Conservation (phyloP, 2,329 filamentous ascomycete genomes). For the Verticillium isaacii region DNA sequence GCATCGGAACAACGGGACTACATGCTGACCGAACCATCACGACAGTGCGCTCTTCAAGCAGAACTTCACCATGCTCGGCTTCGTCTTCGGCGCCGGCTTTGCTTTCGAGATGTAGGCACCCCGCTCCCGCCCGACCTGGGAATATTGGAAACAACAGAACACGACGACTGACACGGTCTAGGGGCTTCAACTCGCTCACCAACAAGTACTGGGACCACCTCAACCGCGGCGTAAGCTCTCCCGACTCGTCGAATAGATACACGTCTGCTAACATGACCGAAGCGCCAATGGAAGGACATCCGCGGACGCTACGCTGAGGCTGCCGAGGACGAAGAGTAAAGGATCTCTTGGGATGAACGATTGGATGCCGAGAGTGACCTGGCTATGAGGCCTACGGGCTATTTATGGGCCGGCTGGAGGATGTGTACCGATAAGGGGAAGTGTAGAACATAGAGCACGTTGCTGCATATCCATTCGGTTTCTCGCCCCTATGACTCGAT, state of each 20-base stretch:
- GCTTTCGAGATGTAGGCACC: constrained; percentile 82
- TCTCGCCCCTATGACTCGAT: background rate
- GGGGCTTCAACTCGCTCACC: constrained; percentile 76
- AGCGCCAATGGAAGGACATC: constrained; percentile 99
- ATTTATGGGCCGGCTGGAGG: background rate
- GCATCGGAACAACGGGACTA: background rate
- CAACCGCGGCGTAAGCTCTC: constrained; percentile 79
- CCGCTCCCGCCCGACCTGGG: background rate
- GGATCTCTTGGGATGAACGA: constrained; percentile 13
- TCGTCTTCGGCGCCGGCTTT: constrained; percentile 84
- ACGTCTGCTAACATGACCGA: constrained; percentile 24
- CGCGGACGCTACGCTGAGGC: constrained; percentile 78
- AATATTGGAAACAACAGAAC: background rate
- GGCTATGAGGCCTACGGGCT: background rate
- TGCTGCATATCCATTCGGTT: constrained; percentile 10
- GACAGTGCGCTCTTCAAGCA: constrained; percentile 60
- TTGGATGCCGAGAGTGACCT: constrained; percentile 9
- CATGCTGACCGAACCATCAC: background rate
- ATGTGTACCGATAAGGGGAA: constrained; percentile 13
- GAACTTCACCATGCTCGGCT: constrained; percentile 83
- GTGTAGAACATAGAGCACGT: constrained; percentile 14
- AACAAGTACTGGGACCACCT: constrained; percentile 85
- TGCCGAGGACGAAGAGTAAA: constrained; percentile 60
- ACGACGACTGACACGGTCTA: constrained; percentile 29
- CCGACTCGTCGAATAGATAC: background rate